Conservation (phyloP, 1,284 basidiomycete genomes). For the Ustilago nuda region DNA sequence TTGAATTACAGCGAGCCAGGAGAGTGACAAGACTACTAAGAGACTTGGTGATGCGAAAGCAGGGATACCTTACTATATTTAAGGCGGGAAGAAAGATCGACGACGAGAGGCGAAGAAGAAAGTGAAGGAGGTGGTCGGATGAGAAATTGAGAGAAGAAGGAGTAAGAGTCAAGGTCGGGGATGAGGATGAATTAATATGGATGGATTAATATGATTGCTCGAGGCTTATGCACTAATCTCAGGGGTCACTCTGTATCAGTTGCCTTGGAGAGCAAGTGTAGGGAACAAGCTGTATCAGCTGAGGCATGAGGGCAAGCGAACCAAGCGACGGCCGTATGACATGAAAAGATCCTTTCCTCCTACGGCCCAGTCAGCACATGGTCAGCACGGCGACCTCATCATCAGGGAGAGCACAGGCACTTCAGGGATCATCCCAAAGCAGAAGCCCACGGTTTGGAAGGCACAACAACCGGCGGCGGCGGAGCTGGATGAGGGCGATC, state of each 20-base stretch:
- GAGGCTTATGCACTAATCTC: background rate
- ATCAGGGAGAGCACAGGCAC: no score
- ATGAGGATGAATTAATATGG: constrained; percentile 6
- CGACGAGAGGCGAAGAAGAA: constrained; percentile 4
- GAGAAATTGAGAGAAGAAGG: background rate
- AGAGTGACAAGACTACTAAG: background rate
- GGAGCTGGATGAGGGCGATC: background rate
- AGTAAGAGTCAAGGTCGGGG: constrained; percentile 1
- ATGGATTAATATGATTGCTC: background rate
- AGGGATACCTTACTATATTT: background rate
- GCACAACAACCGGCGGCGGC: no score
- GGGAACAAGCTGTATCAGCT: background rate
- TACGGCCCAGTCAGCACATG: background rate
- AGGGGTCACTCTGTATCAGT: constrained; percentile 1
- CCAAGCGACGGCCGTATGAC: background rate
- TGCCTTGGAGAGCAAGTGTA: background rate
- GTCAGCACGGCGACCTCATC: no score
- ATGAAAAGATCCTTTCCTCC: background rate
- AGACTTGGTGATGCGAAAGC: background rate
- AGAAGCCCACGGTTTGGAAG: no score
- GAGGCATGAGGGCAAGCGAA: background rate
- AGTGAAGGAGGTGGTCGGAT: constrained; percentile 2
- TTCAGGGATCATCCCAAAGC: no score
- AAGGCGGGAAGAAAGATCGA: background rate
- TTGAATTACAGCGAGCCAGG: background rate